Conservation (phyloP, 2,329 filamentous ascomycete genomes). For the Didymella sp. region DNA sequence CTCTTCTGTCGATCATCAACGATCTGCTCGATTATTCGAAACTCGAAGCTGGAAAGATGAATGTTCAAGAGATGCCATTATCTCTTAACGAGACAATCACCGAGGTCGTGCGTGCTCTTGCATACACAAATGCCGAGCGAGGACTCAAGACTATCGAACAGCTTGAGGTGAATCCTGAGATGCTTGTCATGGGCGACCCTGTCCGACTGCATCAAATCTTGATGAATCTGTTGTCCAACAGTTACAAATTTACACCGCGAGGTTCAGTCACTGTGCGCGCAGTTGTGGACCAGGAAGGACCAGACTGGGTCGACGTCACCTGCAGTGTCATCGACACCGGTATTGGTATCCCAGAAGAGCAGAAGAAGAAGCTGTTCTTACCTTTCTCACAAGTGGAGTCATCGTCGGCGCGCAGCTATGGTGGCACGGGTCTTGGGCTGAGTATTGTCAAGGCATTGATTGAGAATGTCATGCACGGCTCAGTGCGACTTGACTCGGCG, state of each 20-base stretch:
- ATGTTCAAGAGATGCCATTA: slow-evolving; percentile 66
- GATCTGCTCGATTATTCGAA: slow-evolving; percentile 62
- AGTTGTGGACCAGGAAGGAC: slow-evolving; percentile 72
- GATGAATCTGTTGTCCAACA: slow-evolving; percentile 89
- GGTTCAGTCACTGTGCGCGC: slow-evolving; percentile 86
- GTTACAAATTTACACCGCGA: slow-evolving; percentile 89
- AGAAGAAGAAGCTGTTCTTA: slow-evolving; percentile 84
- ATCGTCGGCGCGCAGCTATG: slow-evolving; percentile 88
- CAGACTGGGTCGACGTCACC: slow-evolving; percentile 74
- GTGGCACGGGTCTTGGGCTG: slow-evolving; percentile 86
- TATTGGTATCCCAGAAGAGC: slow-evolving; percentile 85
- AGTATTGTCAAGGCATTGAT: slow-evolving; percentile 96
- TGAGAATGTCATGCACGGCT: slow-evolving; percentile 88
- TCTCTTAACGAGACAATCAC: slow-evolving; percentile 64
- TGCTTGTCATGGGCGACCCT: slow-evolving; percentile 60
- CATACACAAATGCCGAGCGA: slow-evolving; percentile 68
- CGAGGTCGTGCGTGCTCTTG: slow-evolving; percentile 68
- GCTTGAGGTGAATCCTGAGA: slow-evolving; percentile 61
- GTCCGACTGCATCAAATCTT: slow-evolving; percentile 60
- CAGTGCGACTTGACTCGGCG: slow-evolving; percentile 80
- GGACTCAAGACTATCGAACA: slow-evolving; percentile 65
- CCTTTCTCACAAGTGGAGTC: slow-evolving; percentile 93
- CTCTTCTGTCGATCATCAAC: slow-evolving; percentile 60
- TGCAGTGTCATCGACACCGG: slow-evolving; percentile 91
- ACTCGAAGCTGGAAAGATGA: slow-evolving; percentile 62